Base-by-base conservation (phyloP, 2,329 filamentous ascomycete genomes). In the Hymenoscyphus scutula region DNA sequence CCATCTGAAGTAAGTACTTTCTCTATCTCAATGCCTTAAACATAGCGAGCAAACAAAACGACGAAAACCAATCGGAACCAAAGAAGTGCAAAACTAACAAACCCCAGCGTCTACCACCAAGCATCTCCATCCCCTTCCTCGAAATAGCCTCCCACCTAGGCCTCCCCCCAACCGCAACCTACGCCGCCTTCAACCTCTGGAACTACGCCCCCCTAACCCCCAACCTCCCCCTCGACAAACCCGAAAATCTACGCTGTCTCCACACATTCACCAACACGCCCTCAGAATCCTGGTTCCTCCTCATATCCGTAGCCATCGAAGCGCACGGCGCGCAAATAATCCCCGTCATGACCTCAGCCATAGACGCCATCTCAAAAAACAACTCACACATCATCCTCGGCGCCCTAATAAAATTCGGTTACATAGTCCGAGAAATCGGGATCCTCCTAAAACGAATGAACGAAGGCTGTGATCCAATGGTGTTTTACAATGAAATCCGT, bases 231-330 rank as follows among this genome's bases (percentile, higher is more conserved):
- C 41, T 68, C 38, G 58, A 58, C 4, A 37, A 63, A 1, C 51
- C 94, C 10, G 84, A 91, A 63, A 86, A 89, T 58, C 80, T 97
- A 11, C 80, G 83, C 23, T 89, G 88, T 0, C 81, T 93, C 10
- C 84, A 89, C 72, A 96, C 93, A 13, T 95, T 97, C 71, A 97
- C 92, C 4, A 93, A 92, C 29, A 95, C 91, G 7, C 78, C 89
- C 58, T 92, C 96, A 68, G 94, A 98, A 76, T 92, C 92, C 70
- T 97, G 94, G 94, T 98, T 98, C 77, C 93, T 93, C 69, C 81
- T 95, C 41, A 83, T 97, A 64, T 96, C 91, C 0, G 89, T 95
- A 0, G 92, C 93, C 19, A 96, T 97, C 74, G 94, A 98, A 77
- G 89, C 91, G 37, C 84, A 87, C 55, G 92, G 89, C 0, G 92